phyloP scores from a whole-genome alignment of 1,139 yeast species.

The Wickerhamiella pararugosa region DNA sequence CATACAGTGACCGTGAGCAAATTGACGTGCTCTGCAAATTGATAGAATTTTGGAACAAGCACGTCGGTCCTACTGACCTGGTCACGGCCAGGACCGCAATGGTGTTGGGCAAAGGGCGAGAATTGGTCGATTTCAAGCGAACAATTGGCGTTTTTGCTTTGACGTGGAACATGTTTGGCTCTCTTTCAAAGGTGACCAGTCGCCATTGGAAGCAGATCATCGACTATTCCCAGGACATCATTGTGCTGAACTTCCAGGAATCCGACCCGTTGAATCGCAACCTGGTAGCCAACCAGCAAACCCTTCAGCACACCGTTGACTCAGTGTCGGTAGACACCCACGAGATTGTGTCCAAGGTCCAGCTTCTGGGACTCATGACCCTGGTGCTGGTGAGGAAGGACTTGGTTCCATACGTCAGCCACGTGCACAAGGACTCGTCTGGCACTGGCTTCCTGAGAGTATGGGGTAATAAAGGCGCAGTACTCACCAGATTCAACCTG shows the following conservation, averaged over 20 bases:
- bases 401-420: slow-evolving; percentile 26
- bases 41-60: slow-evolving; percentile 12
- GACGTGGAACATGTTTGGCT: slow-evolving; percentile 38
- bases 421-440: slow-evolving; percentile 28
- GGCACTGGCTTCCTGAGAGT: slow-evolving; percentile 41
- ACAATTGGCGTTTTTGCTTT: slow-evolving; percentile 21
- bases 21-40: slow-evolving; percentile 9
- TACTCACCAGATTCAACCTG: slow-evolving; percentile 24
- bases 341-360: slow-evolving; percentile 17
- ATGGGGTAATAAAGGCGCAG: slow-evolving; percentile 52
- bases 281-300: slow-evolving; percentile 30
- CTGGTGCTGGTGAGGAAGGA: slow-evolving; percentile 26
- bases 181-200: slow-evolving; percentile 13
- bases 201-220: slow-evolving; percentile 5
- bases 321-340: slow-evolving; percentile 15
- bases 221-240: slow-evolving; percentile 23
- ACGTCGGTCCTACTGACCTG: slow-evolving; percentile 15
- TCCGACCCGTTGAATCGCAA: slow-evolving; percentile 36
- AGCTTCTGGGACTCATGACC: slow-evolving; percentile 36
- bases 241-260: slow-evolving; percentile 37
- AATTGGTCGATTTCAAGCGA: slow-evolving; percentile 7
- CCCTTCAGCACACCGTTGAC: slow-evolving; percentile 28
- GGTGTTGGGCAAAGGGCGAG: slow-evolving; percentile 10
- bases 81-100: slow-evolving; percentile 13
- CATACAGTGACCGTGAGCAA: slow-evolving; percentile 11